phyloP scores from a whole-genome alignment of 352 stramenopile genomes.

The Phytopythium cucurbitacearum region DNA sequence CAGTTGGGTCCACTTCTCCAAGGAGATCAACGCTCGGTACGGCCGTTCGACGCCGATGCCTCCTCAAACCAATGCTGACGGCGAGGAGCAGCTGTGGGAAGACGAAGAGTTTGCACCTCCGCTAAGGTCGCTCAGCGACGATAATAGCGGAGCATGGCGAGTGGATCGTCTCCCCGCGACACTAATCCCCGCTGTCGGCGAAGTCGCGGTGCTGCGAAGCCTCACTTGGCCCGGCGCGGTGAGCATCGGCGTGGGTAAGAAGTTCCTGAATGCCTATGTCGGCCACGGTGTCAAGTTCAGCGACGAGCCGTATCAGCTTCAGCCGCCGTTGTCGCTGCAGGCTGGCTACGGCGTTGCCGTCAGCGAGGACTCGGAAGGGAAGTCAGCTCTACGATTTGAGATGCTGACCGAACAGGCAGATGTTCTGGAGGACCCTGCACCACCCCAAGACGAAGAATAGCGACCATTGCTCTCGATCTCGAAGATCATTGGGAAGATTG shows the following conservation, averaged over 20 bases:
- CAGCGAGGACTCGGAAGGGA: conserved; percentile 21
- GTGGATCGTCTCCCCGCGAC: conserved; percentile 68
- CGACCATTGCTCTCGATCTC: background rate
- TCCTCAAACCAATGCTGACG: conserved; percentile 64
- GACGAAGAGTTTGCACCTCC: conserved; percentile 56
- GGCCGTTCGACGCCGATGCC: conserved; percentile 70
- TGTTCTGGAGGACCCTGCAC: conserved; percentile 75
- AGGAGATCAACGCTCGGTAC: conserved; percentile 82
- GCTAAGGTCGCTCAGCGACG: conserved; percentile 61
- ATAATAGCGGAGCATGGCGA: conserved; percentile 65
- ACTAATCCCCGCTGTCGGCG: conserved; percentile 50
- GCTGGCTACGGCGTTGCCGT: conserved; percentile 38
- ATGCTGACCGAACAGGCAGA: conserved; percentile 65
- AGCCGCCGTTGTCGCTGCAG: conserved; percentile 45
- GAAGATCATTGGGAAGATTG: no score
- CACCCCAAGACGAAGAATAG: conserved; percentile 47
- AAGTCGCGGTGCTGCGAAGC: conserved; percentile 67
- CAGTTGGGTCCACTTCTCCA: conserved; percentile 88
- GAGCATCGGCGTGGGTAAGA: conserved; percentile 79
- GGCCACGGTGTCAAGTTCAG: conserved; percentile 80
- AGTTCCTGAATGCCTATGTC: conserved; percentile 89
- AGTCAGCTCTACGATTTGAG: conserved; percentile 44
- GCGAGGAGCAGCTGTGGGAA: conserved; percentile 65
- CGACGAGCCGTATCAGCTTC: conserved; percentile 50
- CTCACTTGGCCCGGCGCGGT: conserved; percentile 85